These are phyloP conservation scores for Populus tremula DNA, from an alignment of 345 rosid genomes.

Conservation along the genomic window DNA sequence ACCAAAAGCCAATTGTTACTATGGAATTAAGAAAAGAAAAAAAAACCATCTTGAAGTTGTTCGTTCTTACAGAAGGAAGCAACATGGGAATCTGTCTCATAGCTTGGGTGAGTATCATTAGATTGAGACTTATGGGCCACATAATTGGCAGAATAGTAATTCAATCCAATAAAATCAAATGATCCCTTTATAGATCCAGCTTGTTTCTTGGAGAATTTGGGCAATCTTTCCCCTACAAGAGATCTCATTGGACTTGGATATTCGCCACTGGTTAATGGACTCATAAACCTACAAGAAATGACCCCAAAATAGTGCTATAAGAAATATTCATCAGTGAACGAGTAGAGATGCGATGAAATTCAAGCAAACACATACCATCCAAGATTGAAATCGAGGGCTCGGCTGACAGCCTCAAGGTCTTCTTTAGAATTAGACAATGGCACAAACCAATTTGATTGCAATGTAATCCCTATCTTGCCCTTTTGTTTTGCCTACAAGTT, in stretches of 20 bases:
- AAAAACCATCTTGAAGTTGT: no score
- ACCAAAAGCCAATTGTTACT: background rate
- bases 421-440: background rate
- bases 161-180: slow-evolving; percentile 10
- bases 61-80: background rate
- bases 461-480: background rate
- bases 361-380: background rate
- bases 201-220: background rate
- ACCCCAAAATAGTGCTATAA: no score
- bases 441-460: background rate
- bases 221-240: background rate
- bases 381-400: background rate
- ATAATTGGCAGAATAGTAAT: background rate
- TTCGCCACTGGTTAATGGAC: background rate
- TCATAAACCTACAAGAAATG: background rate
- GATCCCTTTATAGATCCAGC: background rate
- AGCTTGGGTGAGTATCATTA: background rate
- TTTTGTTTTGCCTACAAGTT: background rate
- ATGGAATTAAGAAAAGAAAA: background rate
- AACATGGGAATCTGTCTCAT: background rate
- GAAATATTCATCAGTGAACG: no score
- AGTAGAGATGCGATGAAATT: background rate
- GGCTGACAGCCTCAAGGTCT: background rate
- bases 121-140: background rate
- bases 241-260: background rate